phyloP scores from a whole-genome alignment of 495 filamentous ascomycete species.

The Recurvomyces mirabilis region DNA sequence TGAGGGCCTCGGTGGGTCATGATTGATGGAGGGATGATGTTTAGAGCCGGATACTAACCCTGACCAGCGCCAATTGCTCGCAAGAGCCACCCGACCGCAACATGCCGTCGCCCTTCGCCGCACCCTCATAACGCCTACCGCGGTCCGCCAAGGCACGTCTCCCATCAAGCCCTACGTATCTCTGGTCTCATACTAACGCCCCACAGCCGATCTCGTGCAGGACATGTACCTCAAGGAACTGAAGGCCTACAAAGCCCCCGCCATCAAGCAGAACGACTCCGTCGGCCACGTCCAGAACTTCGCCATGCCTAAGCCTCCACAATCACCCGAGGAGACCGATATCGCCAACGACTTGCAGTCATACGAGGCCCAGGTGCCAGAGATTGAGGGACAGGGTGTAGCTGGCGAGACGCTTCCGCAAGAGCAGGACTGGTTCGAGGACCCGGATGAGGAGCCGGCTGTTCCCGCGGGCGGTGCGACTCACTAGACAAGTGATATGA shows the following conservation, averaged over 20 bases:
- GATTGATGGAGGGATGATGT: not conserved
- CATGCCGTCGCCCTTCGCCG: conserved; percentile 52
- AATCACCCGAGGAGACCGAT: conserved; percentile 83
- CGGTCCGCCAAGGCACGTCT: conserved; percentile 58
- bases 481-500: not conserved
- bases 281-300: conserved; percentile 90
- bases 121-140: conserved; percentile 69
- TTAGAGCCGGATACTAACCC: conserved; percentile 5
- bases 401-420: conserved; percentile 43
- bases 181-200: conserved; percentile 19
- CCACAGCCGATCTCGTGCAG: conserved; percentile 81
- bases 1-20: conserved; percentile 32
- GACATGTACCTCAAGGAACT: conserved; percentile 94
- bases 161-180: not conserved
- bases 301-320: conserved; percentile 60
- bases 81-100: conserved; percentile 65
- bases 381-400: conserved; percentile 75
- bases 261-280: conserved; percentile 73
- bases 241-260: conserved; percentile 77
- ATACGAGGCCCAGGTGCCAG: conserved; percentile 85
- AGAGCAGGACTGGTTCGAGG: conserved; percentile 65
- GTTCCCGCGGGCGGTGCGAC: not conserved
- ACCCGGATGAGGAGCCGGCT: conserved; percentile 42
- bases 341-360: conserved; percentile 79
- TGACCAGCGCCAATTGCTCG: conserved; percentile 66